Conservation (phyloP, 139 green algal genomes). For the Zygnema cylindricum region DNA sequence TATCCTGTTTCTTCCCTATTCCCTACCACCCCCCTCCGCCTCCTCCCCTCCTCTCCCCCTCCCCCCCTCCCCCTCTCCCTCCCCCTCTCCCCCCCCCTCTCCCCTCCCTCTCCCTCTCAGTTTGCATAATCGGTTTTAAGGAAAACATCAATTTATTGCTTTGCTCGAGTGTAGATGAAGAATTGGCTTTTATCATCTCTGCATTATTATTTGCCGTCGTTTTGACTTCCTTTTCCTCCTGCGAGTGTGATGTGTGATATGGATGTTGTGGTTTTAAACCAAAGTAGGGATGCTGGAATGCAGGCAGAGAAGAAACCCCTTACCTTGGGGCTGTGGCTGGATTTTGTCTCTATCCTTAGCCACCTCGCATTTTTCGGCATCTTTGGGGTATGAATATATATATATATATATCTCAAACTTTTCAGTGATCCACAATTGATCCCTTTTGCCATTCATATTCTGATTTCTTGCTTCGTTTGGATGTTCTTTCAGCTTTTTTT, state of each 20-base stretch:
- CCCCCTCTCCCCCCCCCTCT: background rate
- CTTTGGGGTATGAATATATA: conserved; percentile 47
- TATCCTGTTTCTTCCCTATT: background rate
- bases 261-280: background rate
- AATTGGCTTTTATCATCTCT: no score
- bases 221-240: background rate
- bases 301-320: background rate
- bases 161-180: no score
- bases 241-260: background rate
- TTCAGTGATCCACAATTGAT: no score
- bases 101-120: background rate
- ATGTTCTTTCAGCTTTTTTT: no score
- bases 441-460: no score
- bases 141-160: no score
- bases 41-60: background rate
- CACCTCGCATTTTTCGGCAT: conserved; percentile 49
- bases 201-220: background rate
- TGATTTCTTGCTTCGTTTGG: no score
- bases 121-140: no score
- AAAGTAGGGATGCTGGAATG: background rate
- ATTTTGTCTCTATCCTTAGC: conserved; percentile 31
- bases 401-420: no score
- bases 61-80: background rate
- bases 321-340: background rate
- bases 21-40: background rate